Percentiles rank a stretch among this genome's conserved stretches.
Conservation (phyloP, 345 rosid genomes). For the Eutrema japonicum region DNA sequence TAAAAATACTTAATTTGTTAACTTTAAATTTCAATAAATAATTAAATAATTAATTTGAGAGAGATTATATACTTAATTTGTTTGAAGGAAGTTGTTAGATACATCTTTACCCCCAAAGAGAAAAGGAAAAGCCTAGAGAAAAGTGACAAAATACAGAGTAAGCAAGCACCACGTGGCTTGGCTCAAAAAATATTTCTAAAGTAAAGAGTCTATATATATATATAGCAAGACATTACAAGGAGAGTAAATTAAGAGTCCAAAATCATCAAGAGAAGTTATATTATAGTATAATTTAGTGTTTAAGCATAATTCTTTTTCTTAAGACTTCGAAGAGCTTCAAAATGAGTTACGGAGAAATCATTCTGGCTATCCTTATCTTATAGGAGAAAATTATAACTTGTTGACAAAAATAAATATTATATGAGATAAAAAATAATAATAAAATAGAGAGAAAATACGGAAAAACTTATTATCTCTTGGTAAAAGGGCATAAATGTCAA, state of each 20-base stretch:
- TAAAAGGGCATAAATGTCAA: no score
- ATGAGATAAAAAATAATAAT: no score
- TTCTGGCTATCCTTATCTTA: conserved; percentile 23
- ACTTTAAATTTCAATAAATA: background rate
- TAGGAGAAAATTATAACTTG: no score
- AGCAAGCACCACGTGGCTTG: conserved; percentile 33
- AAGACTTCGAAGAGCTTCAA: conserved; percentile 19
- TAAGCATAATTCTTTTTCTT: background rate
- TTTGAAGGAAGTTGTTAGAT: background rate
- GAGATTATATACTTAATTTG: background rate
- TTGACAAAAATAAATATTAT: no score
- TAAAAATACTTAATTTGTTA: background rate
- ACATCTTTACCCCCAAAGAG: background rate
- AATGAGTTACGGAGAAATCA: conserved; percentile 59
- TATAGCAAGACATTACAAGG: conserved; percentile 3
- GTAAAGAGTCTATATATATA: conserved; percentile 4
- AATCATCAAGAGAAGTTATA: conserved; percentile 23
- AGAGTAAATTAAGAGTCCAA: conserved; percentile 6
- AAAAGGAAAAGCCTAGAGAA: background rate
- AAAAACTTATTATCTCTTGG: no score
- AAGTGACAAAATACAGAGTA: conserved; percentile 12
- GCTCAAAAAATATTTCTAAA: conserved; percentile 11
- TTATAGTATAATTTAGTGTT: no score
- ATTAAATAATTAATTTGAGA: background rate
- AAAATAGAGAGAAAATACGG: no score